These are phyloP conservation scores for Talaromyces pinophilus DNA, from an alignment of 2,329 filamentous ascomycete genomes.

Conservation along the genomic window DNA sequence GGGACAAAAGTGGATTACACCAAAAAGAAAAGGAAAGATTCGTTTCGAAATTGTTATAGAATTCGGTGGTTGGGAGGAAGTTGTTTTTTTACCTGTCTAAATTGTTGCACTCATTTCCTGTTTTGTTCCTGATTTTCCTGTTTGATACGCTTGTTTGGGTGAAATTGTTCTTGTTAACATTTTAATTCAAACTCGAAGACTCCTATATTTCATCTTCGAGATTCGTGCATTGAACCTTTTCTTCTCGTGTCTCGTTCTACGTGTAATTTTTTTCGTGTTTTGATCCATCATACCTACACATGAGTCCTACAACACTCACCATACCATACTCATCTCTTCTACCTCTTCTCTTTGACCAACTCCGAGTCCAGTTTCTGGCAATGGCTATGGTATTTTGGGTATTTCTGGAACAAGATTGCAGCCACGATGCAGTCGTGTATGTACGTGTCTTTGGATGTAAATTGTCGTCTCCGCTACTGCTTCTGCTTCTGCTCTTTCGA, in stretches of 20 bases:
- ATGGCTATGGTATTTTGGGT: neutral
- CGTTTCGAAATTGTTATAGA: conserved; percentile 13
- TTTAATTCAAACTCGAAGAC: conserved; percentile 15
- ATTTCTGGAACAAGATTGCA: neutral
- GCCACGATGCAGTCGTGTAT: neutral
- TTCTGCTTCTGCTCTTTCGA: neutral
- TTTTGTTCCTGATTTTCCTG: neutral
- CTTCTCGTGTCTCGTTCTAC: conserved; percentile 4
- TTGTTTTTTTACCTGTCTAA: conserved; percentile 9
- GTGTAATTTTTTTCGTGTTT: conserved; percentile 6
- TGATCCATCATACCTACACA: conserved; percentile 3
- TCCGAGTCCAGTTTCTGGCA: neutral
- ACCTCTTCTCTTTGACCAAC: neutral
- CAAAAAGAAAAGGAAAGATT: conserved; percentile 13
- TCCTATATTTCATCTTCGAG: conserved; percentile 12
- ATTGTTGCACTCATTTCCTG: conserved; percentile 5
- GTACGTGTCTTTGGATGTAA: conserved; percentile 14
- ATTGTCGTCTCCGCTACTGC: neutral
- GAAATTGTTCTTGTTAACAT: neutral
- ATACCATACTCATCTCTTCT: neutral
- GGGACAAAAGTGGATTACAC: conserved; percentile 9
- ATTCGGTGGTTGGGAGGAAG: conserved; percentile 14
- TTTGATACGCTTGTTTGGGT: conserved; percentile 5
- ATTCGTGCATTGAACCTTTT: neutral
- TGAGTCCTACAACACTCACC: conserved; percentile 1